Evolutionary conservation across 768 basidiomycete genomes (phyloP).

Genomic region (Collybiopsis confluens): DNA sequence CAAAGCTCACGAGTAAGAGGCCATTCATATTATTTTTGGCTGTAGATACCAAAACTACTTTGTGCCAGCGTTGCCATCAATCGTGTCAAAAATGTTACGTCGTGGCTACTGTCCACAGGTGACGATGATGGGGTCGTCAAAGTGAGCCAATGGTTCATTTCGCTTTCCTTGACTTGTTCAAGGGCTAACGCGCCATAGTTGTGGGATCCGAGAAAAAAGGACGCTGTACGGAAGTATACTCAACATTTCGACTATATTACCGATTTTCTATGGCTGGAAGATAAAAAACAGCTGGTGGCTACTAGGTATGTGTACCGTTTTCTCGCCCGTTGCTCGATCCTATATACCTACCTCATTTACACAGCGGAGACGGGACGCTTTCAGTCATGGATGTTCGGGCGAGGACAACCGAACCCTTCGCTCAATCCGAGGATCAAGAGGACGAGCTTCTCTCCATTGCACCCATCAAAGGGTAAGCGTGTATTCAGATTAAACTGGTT

Average conservation of each 20-base stretch:
- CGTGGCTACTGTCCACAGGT: slow-evolving; percentile 76
- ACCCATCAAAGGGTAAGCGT: slow-evolving; percentile 70
- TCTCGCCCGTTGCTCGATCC: neutral
- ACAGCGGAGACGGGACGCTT: slow-evolving; percentile 87
- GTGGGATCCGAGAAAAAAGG: slow-evolving; percentile 80
- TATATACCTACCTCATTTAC: neutral
- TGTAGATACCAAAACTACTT: slow-evolving; percentile 26
- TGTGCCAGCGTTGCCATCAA: slow-evolving; percentile 72
- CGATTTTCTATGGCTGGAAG: slow-evolving; percentile 82
- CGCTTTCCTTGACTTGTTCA: neutral
- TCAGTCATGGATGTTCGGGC: slow-evolving; percentile 90
- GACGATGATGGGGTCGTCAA: slow-evolving; percentile 95
- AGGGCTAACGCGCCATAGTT: slow-evolving; percentile 44
- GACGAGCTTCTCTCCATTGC: slow-evolving; percentile 88
- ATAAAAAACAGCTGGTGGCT: slow-evolving; percentile 79
- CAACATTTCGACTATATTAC: slow-evolving; percentile 96
- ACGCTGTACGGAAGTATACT: slow-evolving; percentile 60
- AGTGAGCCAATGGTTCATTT: slow-evolving; percentile 35
- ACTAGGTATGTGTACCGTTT: slow-evolving; percentile 58
- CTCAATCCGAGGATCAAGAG: slow-evolving; percentile 93
- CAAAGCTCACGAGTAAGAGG: slow-evolving; percentile 65
- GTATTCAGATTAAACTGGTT: slow-evolving; percentile 13
- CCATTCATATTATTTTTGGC: slow-evolving; percentile 6
- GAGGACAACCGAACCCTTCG: slow-evolving; percentile 70
- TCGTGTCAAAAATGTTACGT: slow-evolving; percentile 68